Conservation (phyloP, 1,284 basidiomycete genomes). For the Apiotrichum porosum region DNA sequence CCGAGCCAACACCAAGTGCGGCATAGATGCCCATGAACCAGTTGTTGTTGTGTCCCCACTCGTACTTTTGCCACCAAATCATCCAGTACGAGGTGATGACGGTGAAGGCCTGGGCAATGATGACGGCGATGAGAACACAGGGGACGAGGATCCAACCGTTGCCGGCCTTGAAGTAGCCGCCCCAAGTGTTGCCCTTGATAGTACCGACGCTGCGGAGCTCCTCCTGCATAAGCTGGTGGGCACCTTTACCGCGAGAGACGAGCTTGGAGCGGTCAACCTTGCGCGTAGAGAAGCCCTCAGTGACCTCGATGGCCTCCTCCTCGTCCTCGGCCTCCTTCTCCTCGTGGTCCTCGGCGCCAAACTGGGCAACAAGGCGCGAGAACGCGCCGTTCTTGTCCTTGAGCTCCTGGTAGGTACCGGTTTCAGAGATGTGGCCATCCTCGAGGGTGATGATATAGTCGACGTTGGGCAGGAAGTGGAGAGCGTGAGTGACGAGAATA, state of each 20-base stretch:
- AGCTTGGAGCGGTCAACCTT: constrained; percentile 34
- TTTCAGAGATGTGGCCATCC: constrained; percentile 69
- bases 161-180: constrained; percentile 53
- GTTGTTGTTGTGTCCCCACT: constrained; percentile 35
- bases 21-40: constrained; percentile 57
- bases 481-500: constrained; percentile 58
- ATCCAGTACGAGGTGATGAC: constrained; percentile 53
- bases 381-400: constrained; percentile 62
- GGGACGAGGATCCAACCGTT: constrained; percentile 52
- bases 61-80: constrained; percentile 70
- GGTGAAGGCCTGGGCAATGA: constrained; percentile 41
- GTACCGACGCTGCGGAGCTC: constrained; percentile 48
- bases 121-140: constrained; percentile 46
- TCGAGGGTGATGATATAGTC: constrained; percentile 52
- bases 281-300: background rate
- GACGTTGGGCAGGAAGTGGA: constrained; percentile 49
- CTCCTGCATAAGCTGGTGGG: constrained; percentile 50
- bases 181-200: constrained; percentile 39
- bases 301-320: constrained; percentile 39
- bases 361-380: constrained; percentile 63
- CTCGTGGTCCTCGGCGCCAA: constrained; percentile 56
- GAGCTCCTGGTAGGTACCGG: constrained; percentile 67
- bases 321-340: constrained; percentile 47
- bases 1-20: constrained; percentile 52
- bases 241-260: constrained; percentile 36